Conservation (phyloP, 1,284 basidiomycete species). For the Stygiomarasmius scandens region DNA sequence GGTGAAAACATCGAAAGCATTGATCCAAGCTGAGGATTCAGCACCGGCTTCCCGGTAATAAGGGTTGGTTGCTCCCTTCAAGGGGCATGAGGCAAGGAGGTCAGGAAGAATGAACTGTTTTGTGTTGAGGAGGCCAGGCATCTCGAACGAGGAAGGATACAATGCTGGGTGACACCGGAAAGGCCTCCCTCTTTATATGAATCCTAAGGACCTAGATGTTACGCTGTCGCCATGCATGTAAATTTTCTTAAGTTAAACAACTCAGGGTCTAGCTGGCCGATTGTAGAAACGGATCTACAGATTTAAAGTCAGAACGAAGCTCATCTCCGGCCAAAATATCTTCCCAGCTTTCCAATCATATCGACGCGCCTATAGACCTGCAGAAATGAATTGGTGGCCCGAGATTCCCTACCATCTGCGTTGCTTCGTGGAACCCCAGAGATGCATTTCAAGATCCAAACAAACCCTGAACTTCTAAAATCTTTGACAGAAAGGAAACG, state of each 20-base stretch:
- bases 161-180: not conserved
- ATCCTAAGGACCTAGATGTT: conserved; percentile 3
- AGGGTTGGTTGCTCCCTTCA: conserved; percentile 51
- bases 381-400: not conserved
- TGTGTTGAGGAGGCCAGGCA: not conserved
- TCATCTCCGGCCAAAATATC: not conserved
- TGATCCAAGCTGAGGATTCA: conserved; percentile 65
- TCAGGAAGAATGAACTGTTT: conserved; percentile 57
- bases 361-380: not conserved
- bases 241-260: not conserved
- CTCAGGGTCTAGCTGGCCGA: not conserved
- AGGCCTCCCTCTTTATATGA: conserved; percentile 6
- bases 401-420: not conserved
- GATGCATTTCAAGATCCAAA: not conserved
- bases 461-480: not conserved
- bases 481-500: not conserved
- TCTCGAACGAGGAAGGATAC: not conserved
- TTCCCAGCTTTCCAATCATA: not conserved
- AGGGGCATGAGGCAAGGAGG: conserved; percentile 51
- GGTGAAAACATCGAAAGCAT: conserved; percentile 59
- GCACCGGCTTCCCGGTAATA: conserved; percentile 56
- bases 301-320: not conserved
- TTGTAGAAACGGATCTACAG: not conserved
- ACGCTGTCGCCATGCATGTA: conserved; percentile 1
- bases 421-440: not conserved